phyloP scores from a whole-genome alignment of 495 filamentous ascomycete genomes.

The Aspergillus mulundensis region DNA sequence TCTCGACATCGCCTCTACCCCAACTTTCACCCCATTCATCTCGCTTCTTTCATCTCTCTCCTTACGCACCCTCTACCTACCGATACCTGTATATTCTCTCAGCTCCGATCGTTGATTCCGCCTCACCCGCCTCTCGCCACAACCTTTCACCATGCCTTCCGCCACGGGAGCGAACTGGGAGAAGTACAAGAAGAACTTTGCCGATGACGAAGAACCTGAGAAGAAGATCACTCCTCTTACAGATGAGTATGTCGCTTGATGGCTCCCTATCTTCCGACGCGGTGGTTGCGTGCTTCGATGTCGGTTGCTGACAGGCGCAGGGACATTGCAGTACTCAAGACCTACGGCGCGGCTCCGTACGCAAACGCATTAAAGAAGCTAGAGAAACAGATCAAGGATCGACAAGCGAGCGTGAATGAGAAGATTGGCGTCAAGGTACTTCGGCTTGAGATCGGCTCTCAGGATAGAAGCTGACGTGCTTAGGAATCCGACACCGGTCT shows the following conservation, averaged over 20 bases:
- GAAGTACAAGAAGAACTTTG: conserved; percentile 96
- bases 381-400: conserved; percentile 97
- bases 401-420: conserved; percentile 93
- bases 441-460: not conserved
- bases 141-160: conserved; percentile 66
- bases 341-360: conserved; percentile 96
- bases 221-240: conserved; percentile 98
- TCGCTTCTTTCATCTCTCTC: not conserved
- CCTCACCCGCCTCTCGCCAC: conserved; percentile 21
- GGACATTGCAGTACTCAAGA: conserved; percentile 98
- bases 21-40: conserved; percentile 18
- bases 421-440: conserved; percentile 80
- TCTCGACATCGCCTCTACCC: conserved; percentile 29
- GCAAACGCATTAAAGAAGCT: conserved; percentile 88
- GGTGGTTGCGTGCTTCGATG: not conserved
- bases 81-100: not conserved
- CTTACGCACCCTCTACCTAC: not conserved
- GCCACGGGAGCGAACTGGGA: conserved; percentile 94
- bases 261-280: not conserved
- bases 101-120: conserved; percentile 4
- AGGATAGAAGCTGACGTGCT: conserved; percentile 20
- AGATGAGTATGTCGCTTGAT: conserved; percentile 70
- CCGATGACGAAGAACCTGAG: conserved; percentile 93
- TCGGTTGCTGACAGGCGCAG: conserved; percentile 45
- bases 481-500: conserved; percentile 98